phyloP scores from a whole-genome alignment of 768 basidiomycete genomes.

The Hydnum rufescens region DNA sequence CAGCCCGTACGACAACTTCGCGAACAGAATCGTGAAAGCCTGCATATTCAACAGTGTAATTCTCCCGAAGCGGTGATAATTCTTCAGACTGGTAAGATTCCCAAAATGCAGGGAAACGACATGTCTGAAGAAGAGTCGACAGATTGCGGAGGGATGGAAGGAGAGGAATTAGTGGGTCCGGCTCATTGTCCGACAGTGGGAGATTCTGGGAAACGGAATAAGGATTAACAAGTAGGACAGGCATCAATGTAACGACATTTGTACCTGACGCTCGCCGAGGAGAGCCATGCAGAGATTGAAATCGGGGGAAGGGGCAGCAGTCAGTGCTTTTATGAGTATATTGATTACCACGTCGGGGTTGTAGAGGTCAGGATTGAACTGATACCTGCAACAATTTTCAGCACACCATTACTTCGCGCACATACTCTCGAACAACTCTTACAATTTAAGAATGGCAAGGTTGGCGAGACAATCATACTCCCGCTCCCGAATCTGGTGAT shows the following conservation, averaged over 20 bases:
- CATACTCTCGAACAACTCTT: slow-evolving; percentile 12
- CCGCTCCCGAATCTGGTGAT: slow-evolving; percentile 76
- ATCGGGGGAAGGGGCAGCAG: slow-evolving; percentile 71
- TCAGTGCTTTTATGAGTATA: slow-evolving; percentile 82
- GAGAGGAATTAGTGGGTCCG: slow-evolving; percentile 56
- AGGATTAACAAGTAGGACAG: neutral
- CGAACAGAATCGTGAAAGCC: slow-evolving; percentile 75
- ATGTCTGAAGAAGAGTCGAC: slow-evolving; percentile 53
- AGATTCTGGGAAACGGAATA: neutral
- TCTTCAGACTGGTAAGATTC: slow-evolving; percentile 45
- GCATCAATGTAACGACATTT: neutral
- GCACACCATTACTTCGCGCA: neutral
- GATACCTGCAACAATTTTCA: slow-evolving; percentile 38
- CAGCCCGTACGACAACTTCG: slow-evolving; percentile 55
- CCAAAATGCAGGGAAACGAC: slow-evolving; percentile 84
- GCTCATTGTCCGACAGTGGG: slow-evolving; percentile 24
- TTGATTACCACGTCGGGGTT: slow-evolving; percentile 88
- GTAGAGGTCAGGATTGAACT: slow-evolving; percentile 86
- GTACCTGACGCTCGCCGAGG: slow-evolving; percentile 49
- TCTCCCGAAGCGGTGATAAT: slow-evolving; percentile 54
- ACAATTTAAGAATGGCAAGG: slow-evolving; percentile 87
- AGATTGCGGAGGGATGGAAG: slow-evolving; percentile 50
- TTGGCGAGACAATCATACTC: slow-evolving; percentile 93
- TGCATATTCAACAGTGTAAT: slow-evolving; percentile 65
- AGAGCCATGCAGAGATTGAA: slow-evolving; percentile 89